Base-by-base conservation (phyloP, 352 stramenopile species). In the Globisporangium parvum region DNA sequence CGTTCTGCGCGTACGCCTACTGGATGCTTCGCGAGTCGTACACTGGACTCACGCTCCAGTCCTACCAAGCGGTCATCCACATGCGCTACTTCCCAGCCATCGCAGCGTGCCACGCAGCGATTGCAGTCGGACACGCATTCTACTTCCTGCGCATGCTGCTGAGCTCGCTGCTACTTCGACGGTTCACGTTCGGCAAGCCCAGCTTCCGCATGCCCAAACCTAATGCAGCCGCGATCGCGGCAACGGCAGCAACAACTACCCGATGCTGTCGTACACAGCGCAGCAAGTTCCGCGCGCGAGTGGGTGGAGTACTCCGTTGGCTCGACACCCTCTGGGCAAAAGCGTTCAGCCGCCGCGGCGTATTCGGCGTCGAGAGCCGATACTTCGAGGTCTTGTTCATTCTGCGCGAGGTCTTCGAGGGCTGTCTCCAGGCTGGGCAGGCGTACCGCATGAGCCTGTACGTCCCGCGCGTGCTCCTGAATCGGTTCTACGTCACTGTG, bases 381-480 rank as follows among this genome's bases (percentile, higher is more conserved):
- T 42, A 71, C 35, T 71, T 71, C 40, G 55, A 67, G 3, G 15
- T 57, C 10, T 26, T 71, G 10, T 65, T 62, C 23, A 40, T 69
- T 12, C 18, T 53, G 3, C 63, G 59, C 4, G 66, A 74, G 47
- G 15, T 66, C 20, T 33, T 74, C 8, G 62, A 71, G 51, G 62
- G 53, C 6, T 51, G 15, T 11, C 41, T 74, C 5, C 66, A 74
- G 44, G 61, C 66, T 6, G 41, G 61, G n/a, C 63, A 74, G 45
- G 66, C 66, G 21, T 66, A 70, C 31, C 41, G 39, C n/a, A 67
- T 70, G 59, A 58, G 55, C 26, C 26, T 40, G 0, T 55, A 51
- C 24, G 48, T 67, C 8, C 53, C 59, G 6, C 50, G 63, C 14
- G 21, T 45, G 26, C 6, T 28, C 18, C 49, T 64, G 28, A 70